Conservation (phyloP, 1,284 basidiomycete species). For the Cronartium quercuum region DNA sequence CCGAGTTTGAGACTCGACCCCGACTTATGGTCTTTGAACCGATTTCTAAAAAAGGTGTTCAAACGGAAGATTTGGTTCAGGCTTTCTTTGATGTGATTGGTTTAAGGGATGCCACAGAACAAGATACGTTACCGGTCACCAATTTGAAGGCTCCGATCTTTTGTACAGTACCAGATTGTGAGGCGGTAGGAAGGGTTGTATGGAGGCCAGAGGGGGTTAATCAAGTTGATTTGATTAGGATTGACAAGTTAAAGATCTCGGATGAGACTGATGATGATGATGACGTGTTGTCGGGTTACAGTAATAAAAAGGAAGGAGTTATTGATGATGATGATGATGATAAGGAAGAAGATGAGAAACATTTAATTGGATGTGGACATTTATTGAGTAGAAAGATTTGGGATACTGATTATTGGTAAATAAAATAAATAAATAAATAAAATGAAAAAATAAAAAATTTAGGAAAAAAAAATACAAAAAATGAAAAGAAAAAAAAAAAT, state of each 20-base stretch:
- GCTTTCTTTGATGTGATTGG: not conserved
- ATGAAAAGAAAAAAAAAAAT: not conserved
- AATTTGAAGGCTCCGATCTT: not conserved
- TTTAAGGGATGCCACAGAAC: not conserved
- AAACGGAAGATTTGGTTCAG: not conserved
- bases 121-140: not conserved
- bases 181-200: not conserved
- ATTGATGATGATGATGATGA: not conserved
- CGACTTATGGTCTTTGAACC: not conserved
- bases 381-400: not conserved
- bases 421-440: too few relatives aligned
- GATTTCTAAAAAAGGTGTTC: not conserved
- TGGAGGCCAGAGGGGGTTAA: not conserved
- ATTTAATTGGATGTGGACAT: constrained; percentile 8
- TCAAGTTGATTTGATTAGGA: not conserved
- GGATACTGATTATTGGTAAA: constrained; percentile 23
- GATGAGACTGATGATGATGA: not conserved
- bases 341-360: not conserved
- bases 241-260: not conserved
- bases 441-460: too few relatives aligned
- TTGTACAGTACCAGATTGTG: constrained; percentile 1
- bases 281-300: not conserved
- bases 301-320: not conserved
- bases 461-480: not conserved
- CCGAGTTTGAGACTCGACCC: not conserved